Base-by-base conservation (phyloP, 352 stramenopile species). In the Pythium apleroticum region DNA sequence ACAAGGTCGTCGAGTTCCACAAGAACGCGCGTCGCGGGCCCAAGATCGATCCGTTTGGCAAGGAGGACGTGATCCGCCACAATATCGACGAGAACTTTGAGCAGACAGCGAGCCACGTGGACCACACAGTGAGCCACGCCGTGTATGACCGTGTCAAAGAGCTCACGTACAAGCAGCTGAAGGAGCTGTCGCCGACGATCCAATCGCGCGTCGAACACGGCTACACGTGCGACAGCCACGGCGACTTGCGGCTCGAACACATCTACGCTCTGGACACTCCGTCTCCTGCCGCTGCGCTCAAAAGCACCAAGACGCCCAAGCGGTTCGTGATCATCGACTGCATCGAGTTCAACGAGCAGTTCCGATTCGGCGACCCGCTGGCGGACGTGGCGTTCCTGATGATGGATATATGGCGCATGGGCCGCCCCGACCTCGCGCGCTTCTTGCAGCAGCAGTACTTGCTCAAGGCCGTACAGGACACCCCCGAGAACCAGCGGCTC, bases 271-370 rank as follows among this genome's bases (percentile, higher is more conserved):
- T 84, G 33, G 50, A 67, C 52, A 19, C 7, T 10, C 25, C 28
- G n/a, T 52, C 31, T n/a, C 25, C 37, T 25, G 30, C 17, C 30
- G 52, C 33, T 22, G 19, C 35, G 3, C 33, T 56, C n/a, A 43
- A 28, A 1, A 60, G 11, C 22, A 49, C 41, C 17, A 31, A 59
- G 24, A 54, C 27, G 9, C 31, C 63, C 28, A 54, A 60, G 39
- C 28, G 70, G 39, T 74, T 87, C 49, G 76, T 88, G 25, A 72
- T 89, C 53, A 65, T 91, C 53, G 82, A 91, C 48, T 89, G 82
- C 67, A 89, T 91, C 58, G 82, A 91, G 63, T 89, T 91, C 65
- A 91, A 91, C 55, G 82, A 91, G 72, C 78, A 89, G 57, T 89
- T 91, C 68, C 78, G 82, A 0, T 91, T 79, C 56, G 77, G 78